Evolutionary conservation across 495 filamentous ascomycete genomes (phyloP), one percentile per base, ranked within the genome.

Genomic region (Penicillium pulvis): DNA sequence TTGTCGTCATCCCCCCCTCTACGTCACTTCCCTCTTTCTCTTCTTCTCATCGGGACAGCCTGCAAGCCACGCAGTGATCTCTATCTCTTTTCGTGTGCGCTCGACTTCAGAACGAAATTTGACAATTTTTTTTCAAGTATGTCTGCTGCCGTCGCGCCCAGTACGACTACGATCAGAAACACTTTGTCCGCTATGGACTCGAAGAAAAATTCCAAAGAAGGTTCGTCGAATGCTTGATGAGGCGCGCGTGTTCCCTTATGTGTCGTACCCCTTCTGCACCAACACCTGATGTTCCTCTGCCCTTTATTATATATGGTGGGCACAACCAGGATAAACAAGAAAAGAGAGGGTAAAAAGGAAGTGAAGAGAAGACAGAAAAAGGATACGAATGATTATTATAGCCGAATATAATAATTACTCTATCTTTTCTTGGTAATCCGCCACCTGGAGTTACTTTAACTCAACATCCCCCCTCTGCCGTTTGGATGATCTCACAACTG

Each of bases 151-250:
- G 78, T 82, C 60, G 75, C 77, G 59, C 65, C 74, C 57, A 71
- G 71, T 55, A 67, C 69, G 46, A 69, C 77, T 52, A 71, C 70
- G 57, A 71, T 77, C 41, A 43, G 68, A 41, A 64, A 63, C 60
- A 71, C 65, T 65, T 49, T 70, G 50, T 74, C 75, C 56, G 69
- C 78, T 59, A 81, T 83, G 80, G 81, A 83, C 62, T 75, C 74
- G 48, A 82, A 83, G 66, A 82, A 79, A 61, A 73, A 69, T 54
- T 66, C 63, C 71, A 83, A 62, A 69, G 65, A 66, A 65, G 66
- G 66, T 69, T 59, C 47, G 66, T 63, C 30, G 56, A 56, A 58
- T 51, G 16, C 43, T 7, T 42, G 16, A 9, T 31, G 33, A 12
- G 0, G 41, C 43, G 42, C 31, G 57, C 45, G 56, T 33, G 24